phyloP scores from a whole-genome alignment of 1,284 basidiomycete species.

The Cystobasidiaceae sp. region DNA sequence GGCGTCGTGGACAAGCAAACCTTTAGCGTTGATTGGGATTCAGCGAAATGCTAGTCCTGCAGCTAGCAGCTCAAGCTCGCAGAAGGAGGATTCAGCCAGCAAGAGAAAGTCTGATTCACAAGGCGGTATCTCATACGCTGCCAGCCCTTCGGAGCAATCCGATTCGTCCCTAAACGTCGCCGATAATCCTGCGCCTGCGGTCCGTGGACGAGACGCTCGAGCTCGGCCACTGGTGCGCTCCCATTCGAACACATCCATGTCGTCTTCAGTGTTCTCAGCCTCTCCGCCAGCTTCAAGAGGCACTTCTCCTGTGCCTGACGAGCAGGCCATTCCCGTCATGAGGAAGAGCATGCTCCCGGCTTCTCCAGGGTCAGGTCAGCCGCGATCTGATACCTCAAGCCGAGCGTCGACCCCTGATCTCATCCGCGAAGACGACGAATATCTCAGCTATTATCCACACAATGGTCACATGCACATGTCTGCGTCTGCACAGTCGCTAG shows the following conservation, averaged over 20 bases:
- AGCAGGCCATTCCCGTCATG: not conserved
- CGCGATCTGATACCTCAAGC: not conserved
- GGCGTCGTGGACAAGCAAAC: not conserved
- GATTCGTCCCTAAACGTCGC: no score
- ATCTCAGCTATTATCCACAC: not conserved
- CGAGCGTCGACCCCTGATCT: conserved; percentile 13
- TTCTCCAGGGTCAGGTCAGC: not conserved
- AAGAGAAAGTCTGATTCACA: not conserved
- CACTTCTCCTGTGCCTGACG: not conserved
- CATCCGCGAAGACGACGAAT: conserved; percentile 26
- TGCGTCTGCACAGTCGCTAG: not conserved
- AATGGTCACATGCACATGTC: not conserved
- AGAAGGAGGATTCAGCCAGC: not conserved
- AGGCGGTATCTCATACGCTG: not conserved
- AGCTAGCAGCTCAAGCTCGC: no score
- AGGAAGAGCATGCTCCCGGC: not conserved
- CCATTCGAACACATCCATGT: not conserved
- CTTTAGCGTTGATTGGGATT: not conserved
- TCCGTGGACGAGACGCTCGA: not conserved
- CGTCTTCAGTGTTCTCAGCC: not conserved
- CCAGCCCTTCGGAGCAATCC: no score
- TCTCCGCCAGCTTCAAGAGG: not conserved
- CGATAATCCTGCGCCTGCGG: no score
- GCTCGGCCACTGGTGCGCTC: conserved; percentile 14
- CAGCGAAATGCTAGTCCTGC: no score